Evolutionary conservation across 495 filamentous ascomycete genomes (phyloP).

Genomic region (Talaromyces proteolyticus): DNA sequence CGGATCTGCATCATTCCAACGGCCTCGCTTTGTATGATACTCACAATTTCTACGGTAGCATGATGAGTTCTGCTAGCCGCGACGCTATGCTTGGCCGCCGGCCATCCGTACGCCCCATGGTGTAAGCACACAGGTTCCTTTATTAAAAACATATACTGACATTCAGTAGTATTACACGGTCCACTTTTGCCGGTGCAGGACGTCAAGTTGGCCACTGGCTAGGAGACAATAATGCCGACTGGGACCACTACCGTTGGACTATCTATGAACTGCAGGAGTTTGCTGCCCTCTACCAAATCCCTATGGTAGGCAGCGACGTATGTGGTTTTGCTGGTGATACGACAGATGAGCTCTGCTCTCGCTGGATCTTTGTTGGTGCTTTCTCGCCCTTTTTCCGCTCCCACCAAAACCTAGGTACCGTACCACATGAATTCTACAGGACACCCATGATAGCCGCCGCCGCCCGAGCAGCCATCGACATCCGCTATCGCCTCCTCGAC

Average conservation of each 20-base stretch:
- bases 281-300: slow-evolving; percentile 74
- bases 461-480: slow-evolving; percentile 65
- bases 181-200: slow-evolving; percentile 78
- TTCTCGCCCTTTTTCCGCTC: slow-evolving; percentile 83
- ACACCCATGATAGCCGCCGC: slow-evolving; percentile 61
- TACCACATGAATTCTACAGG: slow-evolving; percentile 73
- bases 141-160: background rate
- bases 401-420: slow-evolving; percentile 51
- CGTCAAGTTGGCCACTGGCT: slow-evolving; percentile 80
- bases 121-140: slow-evolving; percentile 22
- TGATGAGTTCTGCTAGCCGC: slow-evolving; percentile 71
- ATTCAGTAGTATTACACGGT: slow-evolving; percentile 59
- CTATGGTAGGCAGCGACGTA: slow-evolving; percentile 80
- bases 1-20: slow-evolving; percentile 65
- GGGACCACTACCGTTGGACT: slow-evolving; percentile 64
- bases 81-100: slow-evolving; percentile 65
- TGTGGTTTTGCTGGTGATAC: slow-evolving; percentile 72
- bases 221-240: slow-evolving; percentile 73
- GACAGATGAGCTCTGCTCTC: slow-evolving; percentile 73
- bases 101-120: slow-evolving; percentile 59
- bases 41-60: slow-evolving; percentile 81
- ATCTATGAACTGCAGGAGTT: slow-evolving; percentile 70
- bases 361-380: slow-evolving; percentile 77
- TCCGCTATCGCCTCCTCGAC: slow-evolving; percentile 70
- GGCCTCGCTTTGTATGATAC: slow-evolving; percentile 71